These are phyloP conservation scores for Debaryomycetaceae sp. DNA, from an alignment of 1,139 yeast genomes.

Conservation along the genomic window DNA sequence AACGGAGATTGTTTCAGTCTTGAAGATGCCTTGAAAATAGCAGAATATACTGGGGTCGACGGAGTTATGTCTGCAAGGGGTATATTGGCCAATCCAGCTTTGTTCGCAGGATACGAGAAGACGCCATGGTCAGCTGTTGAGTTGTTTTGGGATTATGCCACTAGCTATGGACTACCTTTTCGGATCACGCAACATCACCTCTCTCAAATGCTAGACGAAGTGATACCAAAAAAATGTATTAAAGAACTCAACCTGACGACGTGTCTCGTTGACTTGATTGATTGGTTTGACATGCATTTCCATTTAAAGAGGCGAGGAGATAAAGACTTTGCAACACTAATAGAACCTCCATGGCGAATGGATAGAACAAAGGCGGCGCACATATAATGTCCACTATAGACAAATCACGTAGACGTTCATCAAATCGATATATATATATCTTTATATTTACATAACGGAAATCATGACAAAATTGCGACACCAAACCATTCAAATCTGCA, in stretches of 20 bases:
- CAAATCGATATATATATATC: neutral
- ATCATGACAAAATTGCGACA: neutral
- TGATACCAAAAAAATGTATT: constrained; percentile 50
- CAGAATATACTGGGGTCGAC: constrained; percentile 67
- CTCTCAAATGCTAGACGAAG: constrained; percentile 74
- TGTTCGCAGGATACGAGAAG: constrained; percentile 66
- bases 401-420: neutral
- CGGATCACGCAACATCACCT: constrained; percentile 84
- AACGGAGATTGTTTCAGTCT: constrained; percentile 87
- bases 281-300: constrained; percentile 77
- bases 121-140: constrained; percentile 95
- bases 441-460: neutral
- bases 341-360: constrained; percentile 52
- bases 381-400: constrained; percentile 2
- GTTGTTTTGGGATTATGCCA: constrained; percentile 71
- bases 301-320: constrained; percentile 64
- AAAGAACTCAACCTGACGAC: constrained; percentile 63
- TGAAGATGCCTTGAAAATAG: constrained; percentile 60
- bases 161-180: constrained; percentile 80
- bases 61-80: constrained; percentile 98
- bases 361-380: neutral
- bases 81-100: constrained; percentile 76
- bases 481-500: too few species aligned
- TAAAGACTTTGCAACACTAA: constrained; percentile 58
- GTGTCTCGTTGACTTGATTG: constrained; percentile 61